Conservation (phyloP, 208 protist genomes). For the Acanthamoeba divionensis region DNA sequence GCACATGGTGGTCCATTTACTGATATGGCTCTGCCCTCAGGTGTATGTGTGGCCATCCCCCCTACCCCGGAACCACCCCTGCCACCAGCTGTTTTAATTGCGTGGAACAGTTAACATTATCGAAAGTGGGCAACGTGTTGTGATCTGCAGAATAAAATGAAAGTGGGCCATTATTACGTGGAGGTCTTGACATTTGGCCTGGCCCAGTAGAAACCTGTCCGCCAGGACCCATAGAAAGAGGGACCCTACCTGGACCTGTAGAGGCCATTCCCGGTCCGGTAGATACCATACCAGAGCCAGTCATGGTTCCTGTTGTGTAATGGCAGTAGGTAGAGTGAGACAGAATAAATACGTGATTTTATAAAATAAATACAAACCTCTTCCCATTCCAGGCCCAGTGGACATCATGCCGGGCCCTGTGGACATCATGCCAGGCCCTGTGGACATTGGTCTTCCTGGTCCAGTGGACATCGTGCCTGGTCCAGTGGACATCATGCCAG, state of each 20-base stretch:
- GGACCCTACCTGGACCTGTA: neutral
- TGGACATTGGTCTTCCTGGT: neutral
- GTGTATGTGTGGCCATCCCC: conserved; percentile 46
- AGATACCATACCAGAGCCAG: neutral
- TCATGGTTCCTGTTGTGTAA: neutral
- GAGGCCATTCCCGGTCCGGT: neutral
- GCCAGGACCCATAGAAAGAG: neutral
- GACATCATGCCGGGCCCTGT: neutral
- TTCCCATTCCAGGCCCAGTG: neutral
- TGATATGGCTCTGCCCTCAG: conserved; percentile 57
- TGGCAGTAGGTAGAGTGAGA: no score
- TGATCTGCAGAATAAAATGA: neutral
- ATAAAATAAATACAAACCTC: neutral
- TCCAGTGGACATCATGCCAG: conserved; percentile 29
- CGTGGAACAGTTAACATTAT: no score
- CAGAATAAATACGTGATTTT: no score
- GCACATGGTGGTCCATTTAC: neutral
- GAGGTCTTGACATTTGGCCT: no score
- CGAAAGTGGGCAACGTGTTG: neutral
- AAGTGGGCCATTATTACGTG: no score
- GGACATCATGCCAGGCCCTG: neutral
- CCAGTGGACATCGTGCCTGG: neutral
- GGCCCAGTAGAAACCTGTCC: neutral
- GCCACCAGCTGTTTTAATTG: neutral
- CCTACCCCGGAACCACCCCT: neutral